phyloP scores from a whole-genome alignment of 805 yeast species.

The Lachancea mirantina region DNA sequence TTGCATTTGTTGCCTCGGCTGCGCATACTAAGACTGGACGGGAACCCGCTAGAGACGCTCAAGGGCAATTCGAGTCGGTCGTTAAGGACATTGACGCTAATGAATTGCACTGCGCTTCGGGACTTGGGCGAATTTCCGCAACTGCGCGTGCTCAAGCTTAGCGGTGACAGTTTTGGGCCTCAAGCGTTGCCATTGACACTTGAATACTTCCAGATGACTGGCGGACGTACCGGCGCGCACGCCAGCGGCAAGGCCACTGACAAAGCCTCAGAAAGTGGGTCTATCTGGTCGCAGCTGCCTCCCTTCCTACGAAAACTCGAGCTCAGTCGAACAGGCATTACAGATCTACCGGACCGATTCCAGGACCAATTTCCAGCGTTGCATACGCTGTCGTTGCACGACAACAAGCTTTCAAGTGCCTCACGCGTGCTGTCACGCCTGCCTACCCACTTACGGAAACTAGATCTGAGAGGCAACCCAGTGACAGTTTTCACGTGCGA shows the following conservation, averaged over 20 bases:
- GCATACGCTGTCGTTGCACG: constrained; percentile 5
- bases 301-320: constrained; percentile 6
- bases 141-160: constrained; percentile 6
- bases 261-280: no score
- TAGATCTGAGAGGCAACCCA: constrained; percentile 17
- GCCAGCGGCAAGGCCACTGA: constrained; percentile 8
- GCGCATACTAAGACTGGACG: constrained; percentile 17
- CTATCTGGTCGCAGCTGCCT: constrained; percentile 5
- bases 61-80: constrained; percentile 6
- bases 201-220: constrained; percentile 10
- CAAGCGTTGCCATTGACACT: constrained; percentile 6
- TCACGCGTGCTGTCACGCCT: constrained; percentile 6
- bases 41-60: constrained; percentile 19
- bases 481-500: constrained; percentile 6
- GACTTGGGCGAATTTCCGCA: constrained; percentile 7
- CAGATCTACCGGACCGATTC: constrained; percentile 4
- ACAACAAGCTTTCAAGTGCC: constrained; percentile 5
- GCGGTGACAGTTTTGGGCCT: constrained; percentile 6
- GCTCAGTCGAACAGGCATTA: constrained; percentile 1
- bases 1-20: constrained; percentile 15
- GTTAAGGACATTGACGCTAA: constrained; percentile 2
- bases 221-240: constrained; percentile 5
- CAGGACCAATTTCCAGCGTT: constrained; percentile 4
- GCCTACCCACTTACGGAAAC: constrained; percentile 12
- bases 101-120: constrained; percentile 4